Base-by-base conservation (phyloP, 2,329 filamentous ascomycete genomes). In the Capronia epimyces region DNA sequence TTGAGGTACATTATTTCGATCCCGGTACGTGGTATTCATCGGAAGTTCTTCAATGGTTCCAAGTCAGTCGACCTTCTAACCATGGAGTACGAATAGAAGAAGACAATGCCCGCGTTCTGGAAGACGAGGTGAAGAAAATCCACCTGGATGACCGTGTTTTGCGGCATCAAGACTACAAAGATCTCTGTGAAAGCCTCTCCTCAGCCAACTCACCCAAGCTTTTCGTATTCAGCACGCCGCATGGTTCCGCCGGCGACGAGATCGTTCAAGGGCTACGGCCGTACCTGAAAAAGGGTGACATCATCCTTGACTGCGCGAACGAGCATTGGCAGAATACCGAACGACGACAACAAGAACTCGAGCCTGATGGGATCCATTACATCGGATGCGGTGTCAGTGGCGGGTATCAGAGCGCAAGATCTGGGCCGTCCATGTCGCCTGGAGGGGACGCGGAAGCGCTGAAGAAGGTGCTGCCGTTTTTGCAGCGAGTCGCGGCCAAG, bases 271-370 rank as follows among this genome's bases (percentile, higher is more conserved):
- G 58, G 3, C 50, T 64, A 3, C 46, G 34, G 10, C 58, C 52
- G 16, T 55, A 78, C 53, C 68, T 87, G 2, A 71, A 75, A 15
- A 70, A 71, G 39, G 79, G 78, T 12, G 83, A 87, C 62, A 79
- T 87, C 45, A 80, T 87, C 48, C 73, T 87, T 25, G 83, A 87
- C 62, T 81, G 79, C 8, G 80, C 79, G 0, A 87, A 87, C 60
- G 83, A 87, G 65, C 73, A 84, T 62, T 86, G 80, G 66, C 67
- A 74, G 29, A 80, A 78, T 41, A 87, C 83, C 0, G 79, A 87
- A 62, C 65, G 80, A 9, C 70, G 82, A 32, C 83, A 86, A 60
- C 71, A 71, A 24, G 76, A 79, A 49, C 75, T 81, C 36, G 70
- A 74, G 1, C 68, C 72, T 0, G 73, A 77, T 20, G 81, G 80